These are phyloP conservation scores for Penicillium sp. DNA, from an alignment of 2,329 filamentous ascomycete species.

Conservation along the genomic window DNA sequence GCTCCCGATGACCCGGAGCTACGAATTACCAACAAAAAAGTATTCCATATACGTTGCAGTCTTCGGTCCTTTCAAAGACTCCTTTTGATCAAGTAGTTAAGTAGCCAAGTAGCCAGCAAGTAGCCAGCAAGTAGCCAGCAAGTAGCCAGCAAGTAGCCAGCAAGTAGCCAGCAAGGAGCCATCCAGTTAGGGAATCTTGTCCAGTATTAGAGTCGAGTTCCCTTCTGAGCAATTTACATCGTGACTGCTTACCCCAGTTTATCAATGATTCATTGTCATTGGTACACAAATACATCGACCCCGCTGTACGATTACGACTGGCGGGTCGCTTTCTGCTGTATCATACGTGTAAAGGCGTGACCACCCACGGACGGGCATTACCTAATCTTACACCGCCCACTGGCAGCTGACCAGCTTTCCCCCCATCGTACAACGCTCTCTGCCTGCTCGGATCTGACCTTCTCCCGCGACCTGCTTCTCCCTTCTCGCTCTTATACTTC, in stretches of 20 bases:
- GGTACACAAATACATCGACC: too few species aligned
- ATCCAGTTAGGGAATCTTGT: too few species aligned
- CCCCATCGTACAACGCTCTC: constrained; percentile 12
- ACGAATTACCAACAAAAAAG: constrained; percentile 21
- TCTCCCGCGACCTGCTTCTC: constrained; percentile 19
- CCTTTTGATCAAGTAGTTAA: not conserved
- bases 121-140: too few species aligned
- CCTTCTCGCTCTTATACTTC: constrained; percentile 22
- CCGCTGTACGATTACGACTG: not conserved
- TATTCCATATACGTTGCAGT: not conserved
- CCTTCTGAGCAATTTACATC: not conserved
- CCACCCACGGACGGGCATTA: constrained; percentile 1
- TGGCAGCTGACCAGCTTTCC: constrained; percentile 16
- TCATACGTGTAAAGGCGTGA: not conserved
- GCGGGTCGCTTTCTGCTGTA: not conserved
- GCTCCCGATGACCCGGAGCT: constrained; percentile 17
- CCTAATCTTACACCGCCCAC: constrained; percentile 15
- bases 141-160: not conserved
- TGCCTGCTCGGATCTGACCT: constrained; percentile 8
- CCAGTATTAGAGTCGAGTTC: not conserved
- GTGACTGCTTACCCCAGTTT: not conserved
- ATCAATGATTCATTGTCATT: too few species aligned
- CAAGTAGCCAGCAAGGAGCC: too few species aligned
- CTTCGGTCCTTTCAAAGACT: not conserved
- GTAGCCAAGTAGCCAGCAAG: not conserved